Percentiles rank a stretch among this genome's conserved stretches.
phyloP scores from a whole-genome alignment of 2,329 filamentous ascomycete species.

The Ophiostoma sp. region DNA sequence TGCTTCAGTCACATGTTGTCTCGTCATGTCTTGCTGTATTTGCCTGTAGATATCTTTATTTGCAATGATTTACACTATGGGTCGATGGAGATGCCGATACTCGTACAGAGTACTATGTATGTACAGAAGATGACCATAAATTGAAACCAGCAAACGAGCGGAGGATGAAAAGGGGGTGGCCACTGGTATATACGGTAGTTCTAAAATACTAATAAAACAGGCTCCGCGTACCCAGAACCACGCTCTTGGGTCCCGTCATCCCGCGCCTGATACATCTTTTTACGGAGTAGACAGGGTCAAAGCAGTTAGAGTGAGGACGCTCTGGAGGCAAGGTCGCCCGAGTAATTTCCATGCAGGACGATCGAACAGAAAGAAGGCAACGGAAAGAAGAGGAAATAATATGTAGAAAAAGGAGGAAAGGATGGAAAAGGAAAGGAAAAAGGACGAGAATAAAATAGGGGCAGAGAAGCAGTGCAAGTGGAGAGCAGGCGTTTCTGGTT shows the following conservation, averaged over 20 bases:
- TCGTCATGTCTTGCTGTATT: neutral
- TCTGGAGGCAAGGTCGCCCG: neutral
- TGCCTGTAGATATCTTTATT: too few species aligned
- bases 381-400: too few species aligned
- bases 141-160: neutral
- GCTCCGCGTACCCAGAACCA: constrained; percentile 21
- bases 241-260: constrained; percentile 21
- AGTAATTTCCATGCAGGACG: constrained; percentile 9
- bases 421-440: too few species aligned
- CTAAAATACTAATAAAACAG: neutral
- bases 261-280: constrained; percentile 13
- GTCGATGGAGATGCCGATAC: neutral
- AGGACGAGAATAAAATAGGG: neutral
- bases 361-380: neutral
- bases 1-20: neutral
- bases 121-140: neutral
- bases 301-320: neutral
- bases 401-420: too few species aligned
- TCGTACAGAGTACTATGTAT: too few species aligned
- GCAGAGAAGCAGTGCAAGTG: neutral
- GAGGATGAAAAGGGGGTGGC: constrained; percentile 5
- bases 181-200: neutral
- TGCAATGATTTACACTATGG: neutral
- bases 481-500: neutral
- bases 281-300: constrained; percentile 9